phyloP scores from a whole-genome alignment of 2,329 filamentous ascomycete genomes.

The Arthrobotrys entomopaga region DNA sequence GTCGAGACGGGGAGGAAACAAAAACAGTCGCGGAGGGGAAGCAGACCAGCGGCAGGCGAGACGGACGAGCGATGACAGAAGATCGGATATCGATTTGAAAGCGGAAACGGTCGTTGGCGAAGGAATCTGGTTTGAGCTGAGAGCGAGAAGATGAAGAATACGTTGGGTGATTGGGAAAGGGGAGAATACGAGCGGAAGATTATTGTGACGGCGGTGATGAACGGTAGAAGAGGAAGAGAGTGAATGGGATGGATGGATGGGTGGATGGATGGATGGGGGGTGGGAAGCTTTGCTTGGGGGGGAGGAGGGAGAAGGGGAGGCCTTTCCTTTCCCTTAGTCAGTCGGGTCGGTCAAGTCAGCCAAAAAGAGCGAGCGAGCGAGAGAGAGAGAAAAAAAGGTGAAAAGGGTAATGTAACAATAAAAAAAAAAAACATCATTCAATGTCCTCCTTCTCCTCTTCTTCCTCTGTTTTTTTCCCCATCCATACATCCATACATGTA shows the following conservation, averaged over 20 bases:
- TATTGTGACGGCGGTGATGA: conserved; percentile 66
- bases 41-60: conserved; percentile 56
- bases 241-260: conserved; percentile 6
- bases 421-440: neutral
- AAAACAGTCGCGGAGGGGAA: conserved; percentile 60
- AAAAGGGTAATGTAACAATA: neutral
- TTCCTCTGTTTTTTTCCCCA: neutral
- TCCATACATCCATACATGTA: neutral
- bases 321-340: neutral
- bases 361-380: neutral
- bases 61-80: conserved; percentile 25
- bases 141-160: conserved; percentile 7
- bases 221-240: conserved; percentile 61
- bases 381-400: neutral
- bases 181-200: conserved; percentile 61
- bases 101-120: neutral
- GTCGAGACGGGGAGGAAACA: conserved; percentile 60
- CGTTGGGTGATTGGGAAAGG: conserved; percentile 32
- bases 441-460: neutral
- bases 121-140: neutral
- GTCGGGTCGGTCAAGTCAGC: neutral
- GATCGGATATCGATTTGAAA: conserved; percentile 17
- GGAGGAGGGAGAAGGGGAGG: conserved; percentile 57
- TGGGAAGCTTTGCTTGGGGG: conserved; percentile 76
- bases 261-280: conserved; percentile 68